Conservation (phyloP, 257 asterid species). For the Thymus mandschuricus region DNA sequence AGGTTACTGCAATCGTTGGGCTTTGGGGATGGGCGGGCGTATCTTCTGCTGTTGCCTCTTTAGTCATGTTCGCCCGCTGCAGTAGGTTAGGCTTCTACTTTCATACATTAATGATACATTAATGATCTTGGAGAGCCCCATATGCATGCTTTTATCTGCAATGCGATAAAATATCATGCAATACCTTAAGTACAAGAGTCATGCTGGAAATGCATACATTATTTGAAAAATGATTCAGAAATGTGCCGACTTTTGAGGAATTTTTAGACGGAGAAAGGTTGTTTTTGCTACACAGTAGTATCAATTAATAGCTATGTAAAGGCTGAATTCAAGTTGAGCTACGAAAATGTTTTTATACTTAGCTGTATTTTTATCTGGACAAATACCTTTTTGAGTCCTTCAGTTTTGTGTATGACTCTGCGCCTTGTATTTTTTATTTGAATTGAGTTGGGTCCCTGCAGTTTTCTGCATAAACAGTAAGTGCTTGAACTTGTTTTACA, state of each 20-base stretch:
- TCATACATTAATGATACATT: conserved; percentile 19
- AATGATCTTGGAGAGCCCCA: conserved; percentile 23
- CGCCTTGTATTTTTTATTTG: neutral
- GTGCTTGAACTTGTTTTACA: neutral
- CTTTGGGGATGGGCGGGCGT: conserved; percentile 95
- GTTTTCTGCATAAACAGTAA: neutral
- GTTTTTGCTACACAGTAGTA: neutral
- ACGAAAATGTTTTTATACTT: neutral
- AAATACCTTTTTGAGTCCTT: neutral
- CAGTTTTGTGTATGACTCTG: neutral
- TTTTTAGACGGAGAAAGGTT: conserved; percentile 9
- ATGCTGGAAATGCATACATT: neutral
- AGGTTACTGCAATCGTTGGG: conserved; percentile 86
- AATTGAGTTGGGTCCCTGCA: neutral
- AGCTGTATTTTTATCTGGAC: conserved; percentile 7
- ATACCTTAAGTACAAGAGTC: conserved; percentile 10
- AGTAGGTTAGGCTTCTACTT: conserved; percentile 62
- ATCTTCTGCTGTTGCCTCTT: conserved; percentile 71
- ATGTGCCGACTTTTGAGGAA: neutral
- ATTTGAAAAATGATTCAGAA: neutral
- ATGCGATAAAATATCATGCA: conserved; percentile 14
- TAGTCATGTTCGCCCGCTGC: conserved; percentile 75
- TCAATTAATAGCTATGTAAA: neutral
- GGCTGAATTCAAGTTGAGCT: neutral
- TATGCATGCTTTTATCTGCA: conserved; percentile 18